phyloP scores from a whole-genome alignment of 495 filamentous ascomycete genomes.

The Immersiella caudata region DNA sequence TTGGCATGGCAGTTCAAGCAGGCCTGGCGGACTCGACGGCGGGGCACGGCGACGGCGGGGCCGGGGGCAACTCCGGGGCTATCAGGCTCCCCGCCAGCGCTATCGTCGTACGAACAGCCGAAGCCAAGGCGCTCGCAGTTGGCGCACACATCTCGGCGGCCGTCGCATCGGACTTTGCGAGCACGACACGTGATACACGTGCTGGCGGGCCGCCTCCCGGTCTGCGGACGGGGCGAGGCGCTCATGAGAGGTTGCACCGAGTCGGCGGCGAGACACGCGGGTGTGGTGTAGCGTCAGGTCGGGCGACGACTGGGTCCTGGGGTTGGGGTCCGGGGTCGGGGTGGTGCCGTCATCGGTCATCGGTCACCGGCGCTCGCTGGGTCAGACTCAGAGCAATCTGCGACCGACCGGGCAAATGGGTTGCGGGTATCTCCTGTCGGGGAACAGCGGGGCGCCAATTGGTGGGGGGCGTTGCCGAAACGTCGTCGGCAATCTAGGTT shows the following conservation, averaged over 20 bases:
- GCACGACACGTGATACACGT: constrained; percentile 53
- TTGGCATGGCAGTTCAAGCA: constrained; percentile 52
- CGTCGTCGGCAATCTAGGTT: too few relatives aligned
- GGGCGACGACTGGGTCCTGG: neutral
- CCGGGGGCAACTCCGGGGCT: constrained; percentile 26
- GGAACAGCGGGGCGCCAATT: too few relatives aligned
- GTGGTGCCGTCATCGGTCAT: constrained; percentile 12
- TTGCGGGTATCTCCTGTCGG: neutral
- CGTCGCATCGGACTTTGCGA: constrained; percentile 56
- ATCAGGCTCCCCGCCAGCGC: constrained; percentile 34
- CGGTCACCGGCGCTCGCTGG: constrained; percentile 2
- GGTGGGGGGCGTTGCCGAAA: too few relatives aligned
- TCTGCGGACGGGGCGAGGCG: constrained; percentile 34
- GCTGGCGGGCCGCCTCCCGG: constrained; percentile 29
- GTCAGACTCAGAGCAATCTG: neutral
- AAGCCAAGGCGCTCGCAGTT: constrained; percentile 56
- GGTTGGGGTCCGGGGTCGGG: neutral
- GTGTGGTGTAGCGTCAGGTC: neutral
- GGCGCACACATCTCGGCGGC: constrained; percentile 46
- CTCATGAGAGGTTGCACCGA: constrained; percentile 26
- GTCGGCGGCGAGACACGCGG: neutral
- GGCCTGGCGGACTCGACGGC: constrained; percentile 52
- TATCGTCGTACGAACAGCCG: constrained; percentile 52
- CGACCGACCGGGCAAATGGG: neutral
- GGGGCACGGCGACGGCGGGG: constrained; percentile 43